phyloP scores from a whole-genome alignment of 441 rosid genomes.

The Gossypium trilobum region DNA sequence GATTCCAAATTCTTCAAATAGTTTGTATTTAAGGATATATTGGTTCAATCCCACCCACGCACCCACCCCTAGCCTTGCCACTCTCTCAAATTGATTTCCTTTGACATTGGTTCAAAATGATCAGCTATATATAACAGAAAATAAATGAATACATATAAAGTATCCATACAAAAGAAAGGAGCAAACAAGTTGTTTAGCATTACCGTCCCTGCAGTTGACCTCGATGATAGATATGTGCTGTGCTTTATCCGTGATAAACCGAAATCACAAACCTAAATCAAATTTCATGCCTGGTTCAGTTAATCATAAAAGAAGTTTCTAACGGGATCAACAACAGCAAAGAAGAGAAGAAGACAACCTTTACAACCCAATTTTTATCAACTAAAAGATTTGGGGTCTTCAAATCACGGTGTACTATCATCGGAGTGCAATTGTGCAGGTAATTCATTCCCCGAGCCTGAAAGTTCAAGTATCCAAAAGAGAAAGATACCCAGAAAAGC shows the following conservation, averaged over 20 bases:
- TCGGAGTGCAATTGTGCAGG: slow-evolving; percentile 77
- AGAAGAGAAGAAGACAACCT: slow-evolving; percentile 37
- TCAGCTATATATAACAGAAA: neutral
- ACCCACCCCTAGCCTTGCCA: no score
- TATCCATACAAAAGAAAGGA: neutral
- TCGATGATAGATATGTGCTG: slow-evolving; percentile 85
- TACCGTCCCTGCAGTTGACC: slow-evolving; percentile 95
- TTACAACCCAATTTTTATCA: slow-evolving; percentile 92
- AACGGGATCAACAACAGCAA: neutral
- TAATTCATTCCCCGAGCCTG: slow-evolving; percentile 99
- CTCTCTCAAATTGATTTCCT: neutral
- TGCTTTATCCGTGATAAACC: slow-evolving; percentile 85
- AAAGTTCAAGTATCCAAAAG: slow-evolving; percentile 21
- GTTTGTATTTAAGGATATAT: neutral
- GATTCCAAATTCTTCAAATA: neutral
- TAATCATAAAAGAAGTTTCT: slow-evolving; percentile 2
- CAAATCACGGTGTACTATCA: slow-evolving; percentile 55
- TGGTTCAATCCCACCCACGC: no score
- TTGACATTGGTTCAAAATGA: neutral
- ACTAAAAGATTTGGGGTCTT: slow-evolving; percentile 66
- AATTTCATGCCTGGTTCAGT: slow-evolving; percentile 9
- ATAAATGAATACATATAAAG: neutral
- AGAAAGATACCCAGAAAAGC: slow-evolving; percentile 15
- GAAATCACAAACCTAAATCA: slow-evolving; percentile 69
- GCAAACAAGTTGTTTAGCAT: slow-evolving; percentile 15